A percentile compares a stretch with the other conserved stretches of the same genome.
Evolutionary conservation across 202 grass and related monocot genomes (phyloP).

Genomic region (Musa balbisiana): DNA sequence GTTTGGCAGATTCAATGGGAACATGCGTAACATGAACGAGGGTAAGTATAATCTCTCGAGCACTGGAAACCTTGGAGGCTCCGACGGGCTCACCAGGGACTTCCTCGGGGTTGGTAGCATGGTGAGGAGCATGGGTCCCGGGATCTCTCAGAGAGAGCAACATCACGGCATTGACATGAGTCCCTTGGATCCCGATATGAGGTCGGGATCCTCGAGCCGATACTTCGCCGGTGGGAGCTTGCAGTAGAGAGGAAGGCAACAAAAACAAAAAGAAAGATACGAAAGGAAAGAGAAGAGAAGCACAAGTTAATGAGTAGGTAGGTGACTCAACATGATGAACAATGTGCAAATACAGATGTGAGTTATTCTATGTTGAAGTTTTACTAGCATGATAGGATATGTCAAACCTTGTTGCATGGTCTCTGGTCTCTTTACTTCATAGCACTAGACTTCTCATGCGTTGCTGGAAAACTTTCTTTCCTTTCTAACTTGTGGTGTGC

Average conservation of each 20-base stretch:
- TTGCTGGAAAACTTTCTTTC: no score
- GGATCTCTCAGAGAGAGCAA: slow-evolving; percentile 50
- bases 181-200: slow-evolving; percentile 70
- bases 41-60: slow-evolving; percentile 52
- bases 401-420: no score
- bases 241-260: slow-evolving; percentile 23
- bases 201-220: slow-evolving; percentile 48
- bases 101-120: slow-evolving; percentile 74
- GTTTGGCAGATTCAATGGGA: slow-evolving; percentile 50
- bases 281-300: not conserved
- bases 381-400: no score
- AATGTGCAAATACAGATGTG: no score
- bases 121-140: slow-evolving; percentile 41
- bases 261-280: not conserved
- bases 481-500: no score
- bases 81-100: slow-evolving; percentile 63
- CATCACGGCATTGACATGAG: slow-evolving; percentile 1
- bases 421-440: no score
- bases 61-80: slow-evolving; percentile 8
- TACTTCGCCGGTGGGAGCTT: slow-evolving; percentile 58
- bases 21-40: slow-evolving; percentile 63
- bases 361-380: no score
- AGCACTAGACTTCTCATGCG: no score
- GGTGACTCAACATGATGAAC: no score
- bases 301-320: no score